Base-by-base conservation (phyloP, 2,329 filamentous ascomycete species). In the Myriosclerotinia curreyana region DNA sequence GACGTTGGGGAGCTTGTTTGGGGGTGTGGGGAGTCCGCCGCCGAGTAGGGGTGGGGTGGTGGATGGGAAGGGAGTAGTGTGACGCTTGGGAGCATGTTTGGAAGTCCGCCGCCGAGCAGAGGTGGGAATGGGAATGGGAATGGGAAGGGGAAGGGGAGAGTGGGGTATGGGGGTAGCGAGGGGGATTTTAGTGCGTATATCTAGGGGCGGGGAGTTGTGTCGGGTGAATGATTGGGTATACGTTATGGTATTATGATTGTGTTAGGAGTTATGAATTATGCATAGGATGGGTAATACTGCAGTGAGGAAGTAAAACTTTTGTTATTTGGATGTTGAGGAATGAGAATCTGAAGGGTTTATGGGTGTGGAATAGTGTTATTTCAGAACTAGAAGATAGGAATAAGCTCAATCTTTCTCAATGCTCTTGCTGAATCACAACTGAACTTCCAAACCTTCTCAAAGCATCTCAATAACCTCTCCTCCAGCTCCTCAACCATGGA, bases 141-240 rank as follows among this genome's bases (percentile, higher is more conserved):
- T 6, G 49, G 49, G 14, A 20, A 3, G 14, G 49, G 49, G 14
- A 12, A 20, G 15, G 36, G 22, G 22, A 28, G 22, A 25, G 2
- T 42, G 4, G 44, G 0, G 6, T 22, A 38, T 9, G 14, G 12
- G 11, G 42, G 42, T 28, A 58, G 42, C 8, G 55, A 59, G 42
- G 55, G 42, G 4, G 55, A 59, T 59, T 59, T 59, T 38, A 59
- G 42, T 11, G 55, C 55, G n/a, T 59, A 59, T 48, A 59, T 59
- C 20, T 59, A 15, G 4, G 5, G 15, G 9, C n/a, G 3, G 3
- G 3, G 14, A 28, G 2, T 31, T 28, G 53, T 17, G 38, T 11
- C 22, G n/a, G n/a, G 46, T 12, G 5, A 48, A 48, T 48, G 46
- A 3, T 22, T 48, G 46, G n/a, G n/a, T 48, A 48, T 48, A 31